Evolutionary conservation across 1,284 basidiomycete genomes (phyloP), one percentile per base, ranked within the genome.

Genomic region (Melampsora americana): DNA sequence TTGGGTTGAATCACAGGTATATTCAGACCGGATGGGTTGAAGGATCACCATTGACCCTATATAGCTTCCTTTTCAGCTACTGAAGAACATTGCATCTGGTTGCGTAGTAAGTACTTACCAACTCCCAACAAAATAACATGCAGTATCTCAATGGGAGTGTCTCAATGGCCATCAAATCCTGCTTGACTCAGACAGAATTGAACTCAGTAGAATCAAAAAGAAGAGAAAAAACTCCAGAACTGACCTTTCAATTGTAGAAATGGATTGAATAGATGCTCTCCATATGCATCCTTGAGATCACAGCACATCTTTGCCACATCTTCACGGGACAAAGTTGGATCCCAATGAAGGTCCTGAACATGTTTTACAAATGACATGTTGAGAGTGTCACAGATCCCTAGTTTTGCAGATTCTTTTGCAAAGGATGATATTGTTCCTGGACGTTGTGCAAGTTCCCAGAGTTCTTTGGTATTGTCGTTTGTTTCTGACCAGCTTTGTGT

Each of bases 101-200:
- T 30, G 9, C 42, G 0, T 0, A 48, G 9, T 16, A 53, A 6
- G 46, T 50, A 68, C 46, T 68, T 68, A 18, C 44, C 46, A 26
- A 53, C 46, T 1, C 66, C 66, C 5, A 50, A 26, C 5, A 68
- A 46, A 18, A 68, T 32, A 2, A 30, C 66, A 50, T 68, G 66
- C 4, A 68, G 44, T 18, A 50, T 50, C 7, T 68, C 46, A 14
- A 68, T 50, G 2, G 44, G 66, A 9, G 66, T 28, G 46, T 68
- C 42, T 0, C 3, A 5, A 53, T 50, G 30, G n/a, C 66, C 66
- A 53, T 68, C 28, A 26, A 68, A 68, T 7, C 6, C 66, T 68
- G 28, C 62, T 20, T 12, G 64, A 1, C 14, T 48, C 14, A n/a
- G 1, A 14, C 46, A 48, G 46, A 14, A 48, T 48, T 48, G 14